Conservation (phyloP, 495 filamentous ascomycete genomes). For the Penicillium paradoxum region DNA sequence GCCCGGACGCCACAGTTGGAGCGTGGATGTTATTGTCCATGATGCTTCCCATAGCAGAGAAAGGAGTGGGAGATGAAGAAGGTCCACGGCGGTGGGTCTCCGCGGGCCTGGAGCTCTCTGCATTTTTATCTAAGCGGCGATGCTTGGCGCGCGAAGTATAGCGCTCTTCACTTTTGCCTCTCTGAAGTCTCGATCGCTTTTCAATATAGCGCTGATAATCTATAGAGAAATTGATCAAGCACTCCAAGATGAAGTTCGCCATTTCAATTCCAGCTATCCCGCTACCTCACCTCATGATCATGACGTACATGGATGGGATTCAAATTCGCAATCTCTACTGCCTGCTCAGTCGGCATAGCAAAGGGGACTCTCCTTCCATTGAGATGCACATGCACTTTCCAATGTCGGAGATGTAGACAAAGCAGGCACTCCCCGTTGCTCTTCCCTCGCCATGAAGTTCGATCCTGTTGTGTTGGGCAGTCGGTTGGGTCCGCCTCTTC, state of each 20-base stretch:
- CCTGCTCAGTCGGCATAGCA: background rate
- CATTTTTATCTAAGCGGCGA: slow-evolving; percentile 19
- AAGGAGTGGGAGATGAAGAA: slow-evolving; percentile 16
- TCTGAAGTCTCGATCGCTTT: background rate
- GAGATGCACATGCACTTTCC: background rate
- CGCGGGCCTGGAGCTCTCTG: background rate
- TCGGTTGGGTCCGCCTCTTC: background rate
- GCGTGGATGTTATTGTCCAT: slow-evolving; percentile 71
- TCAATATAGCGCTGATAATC: background rate
- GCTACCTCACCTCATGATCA: slow-evolving; percentile 22
- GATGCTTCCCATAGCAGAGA: slow-evolving; percentile 36
- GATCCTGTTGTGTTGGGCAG: background rate
- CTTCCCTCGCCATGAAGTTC: slow-evolving; percentile 19
- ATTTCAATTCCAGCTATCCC: slow-evolving; percentile 21
- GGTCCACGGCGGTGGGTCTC: slow-evolving; percentile 18
- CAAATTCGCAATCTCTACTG: slow-evolving; percentile 16
- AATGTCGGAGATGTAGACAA: background rate
- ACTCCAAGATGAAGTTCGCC: background rate
- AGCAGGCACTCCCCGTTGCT: slow-evolving; percentile 5
- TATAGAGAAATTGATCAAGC: background rate
- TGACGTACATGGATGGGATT: slow-evolving; percentile 29
- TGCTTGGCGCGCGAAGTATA: slow-evolving; percentile 13
- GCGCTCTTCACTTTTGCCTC: background rate
- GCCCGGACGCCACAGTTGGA: slow-evolving; percentile 69
- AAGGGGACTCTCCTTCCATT: slow-evolving; percentile 11